Percentiles rank a stretch among this genome's conserved stretches.
phyloP scores from a whole-genome alignment of 352 stramenopile genomes.

The Phytophthora sojae region DNA sequence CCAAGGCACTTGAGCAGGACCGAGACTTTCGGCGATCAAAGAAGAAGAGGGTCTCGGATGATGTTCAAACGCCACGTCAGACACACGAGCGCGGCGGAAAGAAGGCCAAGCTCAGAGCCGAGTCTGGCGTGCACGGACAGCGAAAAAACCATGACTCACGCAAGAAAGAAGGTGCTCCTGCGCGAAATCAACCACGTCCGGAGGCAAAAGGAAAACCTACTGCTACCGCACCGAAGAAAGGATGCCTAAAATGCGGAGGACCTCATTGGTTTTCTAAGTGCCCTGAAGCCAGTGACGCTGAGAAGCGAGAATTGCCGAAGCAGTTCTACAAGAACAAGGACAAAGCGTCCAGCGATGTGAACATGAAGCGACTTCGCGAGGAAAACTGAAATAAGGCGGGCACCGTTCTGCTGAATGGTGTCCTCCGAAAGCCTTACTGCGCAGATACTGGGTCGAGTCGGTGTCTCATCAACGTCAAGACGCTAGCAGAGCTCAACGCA shows the following conservation, averaged over 20 bases:
- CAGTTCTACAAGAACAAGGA: conserved; percentile 9
- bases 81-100: background rate
- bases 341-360: background rate
- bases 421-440: conserved; percentile 7
- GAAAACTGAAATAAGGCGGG: conserved; percentile 10
- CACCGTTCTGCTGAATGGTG: conserved; percentile 18
- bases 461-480: conserved; percentile 4
- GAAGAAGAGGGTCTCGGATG: background rate
- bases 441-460: conserved; percentile 2
- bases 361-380: conserved; percentile 17
- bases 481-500: background rate
- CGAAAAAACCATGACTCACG: background rate
- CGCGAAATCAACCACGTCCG: too few relatives aligned
- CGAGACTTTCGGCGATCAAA: conserved; percentile 18
- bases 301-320: conserved; percentile 7
- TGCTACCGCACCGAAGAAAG: background rate
- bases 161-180: background rate
- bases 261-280: conserved; percentile 5
- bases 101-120: background rate
- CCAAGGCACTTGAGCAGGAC: conserved; percentile 8
- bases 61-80: background rate
- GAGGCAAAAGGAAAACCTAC: background rate
- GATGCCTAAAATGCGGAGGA: conserved; percentile 16
- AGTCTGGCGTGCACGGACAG: background rate
- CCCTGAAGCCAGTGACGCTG: background rate